Evolutionary conservation across 768 basidiomycete species (phyloP), one percentile per base, ranked within the genome.

Genomic region (Flagelloscypha sp.): DNA sequence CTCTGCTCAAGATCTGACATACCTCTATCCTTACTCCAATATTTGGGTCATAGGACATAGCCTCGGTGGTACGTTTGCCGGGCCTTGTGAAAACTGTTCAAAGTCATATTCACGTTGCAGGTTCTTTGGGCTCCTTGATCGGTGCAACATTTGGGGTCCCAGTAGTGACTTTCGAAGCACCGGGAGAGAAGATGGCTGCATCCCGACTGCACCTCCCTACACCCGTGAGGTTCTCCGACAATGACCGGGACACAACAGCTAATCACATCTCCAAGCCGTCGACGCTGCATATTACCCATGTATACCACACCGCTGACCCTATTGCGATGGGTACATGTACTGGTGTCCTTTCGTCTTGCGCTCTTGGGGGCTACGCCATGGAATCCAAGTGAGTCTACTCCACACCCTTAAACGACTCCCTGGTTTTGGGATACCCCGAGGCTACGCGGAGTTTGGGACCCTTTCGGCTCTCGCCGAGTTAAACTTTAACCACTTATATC

Each of bases 231-330:
- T 27, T 17, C 23, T 22, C 20, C 16, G 22, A 28, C 21, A 27
- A 15, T n/a, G n/a, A n/a, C 25, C 27, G 27, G 3, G 12, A 19
- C 28, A 24, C 29, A 13, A 19, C 33, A 25, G 15, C n/a, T 9
- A 17, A 35, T 22, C 16, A 37, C 12, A 15, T 18, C 13, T 27
- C 20, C 15, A 23, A 22, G 79, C 84, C 83, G 22, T 80, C 78
- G 6, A 70, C 70, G 7, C 76, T 81, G 11, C 84, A 85, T 46
- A 69, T 95, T 42, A 92, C 85, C 0, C 93, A 97, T 55, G 66
- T 98, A 19, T 95, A 85, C 57, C 87, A 95, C 51, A 94, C 83
- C 15, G 93, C 92, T 18, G 93, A 98, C 58, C 93, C 93, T 5
- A 85, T 97, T 33, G 76, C 93, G 13, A 88, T 88, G 79, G 85